Conservation (phyloP, 768 basidiomycete species). For the Lactifluus subvellereus region DNA sequence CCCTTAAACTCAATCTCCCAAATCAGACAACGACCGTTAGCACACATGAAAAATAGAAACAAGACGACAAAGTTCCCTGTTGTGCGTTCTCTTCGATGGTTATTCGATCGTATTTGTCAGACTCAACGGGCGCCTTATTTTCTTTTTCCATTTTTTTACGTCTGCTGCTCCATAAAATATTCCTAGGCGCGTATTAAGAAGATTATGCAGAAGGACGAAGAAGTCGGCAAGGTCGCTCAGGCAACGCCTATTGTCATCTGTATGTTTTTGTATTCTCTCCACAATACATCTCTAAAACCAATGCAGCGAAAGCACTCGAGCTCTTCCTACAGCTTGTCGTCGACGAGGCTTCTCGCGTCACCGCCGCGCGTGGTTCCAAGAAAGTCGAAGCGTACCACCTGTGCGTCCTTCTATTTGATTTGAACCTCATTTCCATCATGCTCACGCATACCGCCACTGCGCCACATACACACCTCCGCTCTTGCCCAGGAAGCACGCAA, state of each 20-base stretch:
- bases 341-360: slow-evolving; percentile 76
- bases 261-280: slow-evolving; percentile 38
- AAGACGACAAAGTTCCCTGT: slow-evolving; percentile 90
- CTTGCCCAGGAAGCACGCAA: slow-evolving; percentile 74
- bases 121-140: neutral
- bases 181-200: slow-evolving; percentile 92
- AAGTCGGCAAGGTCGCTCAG: slow-evolving; percentile 96
- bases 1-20: neutral
- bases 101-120: neutral
- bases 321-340: slow-evolving; percentile 84
- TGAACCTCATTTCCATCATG: neutral
- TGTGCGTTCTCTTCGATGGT: slow-evolving; percentile 41
- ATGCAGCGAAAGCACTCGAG: slow-evolving; percentile 86
- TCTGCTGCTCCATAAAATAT: neutral
- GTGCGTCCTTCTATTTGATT: slow-evolving; percentile 43
- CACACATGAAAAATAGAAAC: slow-evolving; percentile 79
- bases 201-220: slow-evolving; percentile 99
- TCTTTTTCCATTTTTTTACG: neutral
- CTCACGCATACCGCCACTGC: neutral
- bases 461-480: neutral
- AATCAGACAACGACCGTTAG: neutral
- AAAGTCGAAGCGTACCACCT: slow-evolving; percentile 91
- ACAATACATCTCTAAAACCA: neutral
- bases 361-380: slow-evolving; percentile 70
- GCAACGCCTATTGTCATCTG: slow-evolving; percentile 96